These are phyloP conservation scores for Podaxis sp. DNA, from an alignment of 768 basidiomycete species.

Conservation along the genomic window DNA sequence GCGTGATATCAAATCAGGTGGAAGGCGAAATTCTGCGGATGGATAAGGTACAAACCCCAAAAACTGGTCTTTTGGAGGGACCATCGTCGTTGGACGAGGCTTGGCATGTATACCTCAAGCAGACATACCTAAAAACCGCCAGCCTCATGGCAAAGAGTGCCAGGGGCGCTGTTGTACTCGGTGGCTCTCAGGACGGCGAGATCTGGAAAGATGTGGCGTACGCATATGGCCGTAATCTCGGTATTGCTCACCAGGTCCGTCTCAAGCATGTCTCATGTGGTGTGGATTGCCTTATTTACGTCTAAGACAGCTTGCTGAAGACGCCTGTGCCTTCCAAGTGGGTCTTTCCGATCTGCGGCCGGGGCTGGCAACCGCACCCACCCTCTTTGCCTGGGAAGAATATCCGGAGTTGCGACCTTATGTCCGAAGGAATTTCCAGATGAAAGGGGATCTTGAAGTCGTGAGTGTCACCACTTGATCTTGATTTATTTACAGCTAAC, in stretches of 20 bases:
- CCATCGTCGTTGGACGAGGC: conserved; percentile 40
- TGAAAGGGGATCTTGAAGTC: conserved; percentile 76
- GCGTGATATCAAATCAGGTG: conserved; percentile 92
- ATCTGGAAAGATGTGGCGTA: conserved; percentile 89
- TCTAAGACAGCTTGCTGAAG: conserved; percentile 43
- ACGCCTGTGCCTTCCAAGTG: conserved; percentile 74
- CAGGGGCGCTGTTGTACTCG: conserved; percentile 83
- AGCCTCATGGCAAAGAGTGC: conserved; percentile 88
- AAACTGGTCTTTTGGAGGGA: conserved; percentile 29
- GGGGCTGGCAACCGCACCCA: conserved; percentile 71
- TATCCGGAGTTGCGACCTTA: conserved; percentile 73
- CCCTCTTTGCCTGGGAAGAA: conserved; percentile 85
- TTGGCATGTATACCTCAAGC: conserved; percentile 72
- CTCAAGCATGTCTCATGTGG: neutral
- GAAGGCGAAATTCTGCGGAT: conserved; percentile 93
- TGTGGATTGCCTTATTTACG: conserved; percentile 8
- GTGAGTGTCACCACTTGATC: conserved; percentile 41
- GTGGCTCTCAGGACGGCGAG: conserved; percentile 76
- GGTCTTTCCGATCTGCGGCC: conserved; percentile 25
- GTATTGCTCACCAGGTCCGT: conserved; percentile 66
- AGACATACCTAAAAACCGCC: conserved; percentile 82
- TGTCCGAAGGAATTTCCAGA: conserved; percentile 75
- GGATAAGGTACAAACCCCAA: conserved; percentile 48
- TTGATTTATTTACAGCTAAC: neutral
- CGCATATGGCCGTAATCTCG: conserved; percentile 85